A percentile compares a stretch with the other conserved stretches of the same genome.
Evolutionary conservation across 2,329 filamentous ascomycete genomes (phyloP).

Genomic region (Myriosclerotinia duriaeana): DNA sequence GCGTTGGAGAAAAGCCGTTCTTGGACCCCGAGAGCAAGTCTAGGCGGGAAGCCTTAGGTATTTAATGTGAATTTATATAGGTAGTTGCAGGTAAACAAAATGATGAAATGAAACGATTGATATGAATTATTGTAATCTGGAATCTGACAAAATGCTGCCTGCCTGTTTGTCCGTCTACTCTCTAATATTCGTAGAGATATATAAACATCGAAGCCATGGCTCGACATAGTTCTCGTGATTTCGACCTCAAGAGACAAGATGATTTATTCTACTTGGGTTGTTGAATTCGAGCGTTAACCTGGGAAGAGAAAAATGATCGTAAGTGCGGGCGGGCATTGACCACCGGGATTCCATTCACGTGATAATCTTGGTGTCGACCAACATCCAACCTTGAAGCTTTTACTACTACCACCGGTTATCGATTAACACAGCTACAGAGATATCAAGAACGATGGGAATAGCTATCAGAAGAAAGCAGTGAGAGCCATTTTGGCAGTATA

Average conservation of each 20-base stretch:
- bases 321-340: background rate
- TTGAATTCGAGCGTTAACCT: background rate
- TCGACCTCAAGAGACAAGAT: background rate
- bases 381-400: background rate
- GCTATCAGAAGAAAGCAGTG: no score
- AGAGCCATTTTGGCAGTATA: background rate
- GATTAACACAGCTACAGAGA: background rate
- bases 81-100: background rate
- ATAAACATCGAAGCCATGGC: background rate
- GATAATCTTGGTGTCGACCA: background rate
- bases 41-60: constrained; percentile 44
- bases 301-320: background rate
- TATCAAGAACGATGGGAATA: background rate
- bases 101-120: background rate
- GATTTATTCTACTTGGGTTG: background rate
- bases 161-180: background rate
- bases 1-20: constrained; percentile 52
- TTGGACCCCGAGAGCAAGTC: constrained; percentile 49
- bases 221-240: background rate
- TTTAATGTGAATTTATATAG: background rate
- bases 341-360: background rate
- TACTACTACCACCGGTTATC: no score
- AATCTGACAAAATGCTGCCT: background rate
- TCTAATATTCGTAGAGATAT: background rate
- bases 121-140: background rate